Percentiles rank a stretch among this genome's conserved stretches.
These are phyloP conservation scores for Solanum microdontum DNA, from an alignment of 257 asterid species.

Conservation along the genomic window DNA sequence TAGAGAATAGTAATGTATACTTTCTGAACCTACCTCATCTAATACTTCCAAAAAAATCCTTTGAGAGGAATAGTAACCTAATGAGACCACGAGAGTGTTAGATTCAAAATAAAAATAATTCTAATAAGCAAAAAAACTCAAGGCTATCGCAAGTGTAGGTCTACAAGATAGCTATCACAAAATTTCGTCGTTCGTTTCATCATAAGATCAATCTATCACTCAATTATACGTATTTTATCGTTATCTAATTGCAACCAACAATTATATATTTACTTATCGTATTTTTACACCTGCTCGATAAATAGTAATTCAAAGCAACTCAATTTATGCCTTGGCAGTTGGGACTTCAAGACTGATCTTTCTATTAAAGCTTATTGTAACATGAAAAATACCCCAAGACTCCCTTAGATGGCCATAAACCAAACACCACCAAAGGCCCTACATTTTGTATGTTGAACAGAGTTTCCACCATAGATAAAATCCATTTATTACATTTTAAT, in stretches of 20 bases:
- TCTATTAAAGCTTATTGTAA: neutral
- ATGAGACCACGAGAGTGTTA: neutral
- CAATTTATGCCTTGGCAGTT: neutral
- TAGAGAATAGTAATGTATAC: too few species aligned
- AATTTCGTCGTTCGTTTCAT: neutral
- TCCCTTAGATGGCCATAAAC: neutral
- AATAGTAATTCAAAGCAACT: neutral
- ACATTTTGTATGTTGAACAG: slow-evolving; percentile 10
- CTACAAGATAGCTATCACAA: neutral
- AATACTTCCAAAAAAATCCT: neutral
- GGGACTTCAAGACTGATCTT: neutral
- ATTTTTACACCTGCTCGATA: neutral
- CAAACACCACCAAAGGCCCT: slow-evolving; percentile 4
- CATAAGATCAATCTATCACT: neutral
- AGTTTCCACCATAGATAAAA: slow-evolving; percentile 18
- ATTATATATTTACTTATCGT: neutral
- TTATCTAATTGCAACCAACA: neutral
- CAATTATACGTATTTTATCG: neutral
- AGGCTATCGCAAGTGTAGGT: neutral
- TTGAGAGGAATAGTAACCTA: neutral
- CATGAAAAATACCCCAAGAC: neutral
- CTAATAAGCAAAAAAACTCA: neutral
- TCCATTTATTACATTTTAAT: neutral
- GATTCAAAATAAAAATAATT: neutral
- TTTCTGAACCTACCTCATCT: neutral